Evolutionary conservation across 2,329 filamentous ascomycete genomes (phyloP), one percentile per base, ranked within the genome.

Genomic region (Colletotrichum musae): DNA sequence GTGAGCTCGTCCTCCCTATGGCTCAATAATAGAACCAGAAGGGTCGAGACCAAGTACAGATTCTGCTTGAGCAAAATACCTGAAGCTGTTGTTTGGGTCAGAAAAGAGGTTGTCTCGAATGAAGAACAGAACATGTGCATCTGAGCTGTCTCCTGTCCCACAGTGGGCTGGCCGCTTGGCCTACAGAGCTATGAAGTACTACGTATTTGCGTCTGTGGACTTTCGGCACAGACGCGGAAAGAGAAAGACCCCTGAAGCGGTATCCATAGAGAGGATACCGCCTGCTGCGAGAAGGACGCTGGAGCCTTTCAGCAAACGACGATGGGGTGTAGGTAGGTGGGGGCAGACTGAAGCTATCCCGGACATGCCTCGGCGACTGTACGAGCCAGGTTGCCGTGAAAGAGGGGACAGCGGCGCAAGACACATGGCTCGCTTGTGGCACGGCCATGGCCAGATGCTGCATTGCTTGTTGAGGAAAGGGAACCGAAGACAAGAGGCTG

Each of bases 271-370:
- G 51, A 52, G 21, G 51, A 48, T 15, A 56, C 41, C 13, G 24
- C n/a, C 59, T 62, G 50, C 59, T 45, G 41, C 45, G 43, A 28
- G 32, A 52, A 41, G 28, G 18, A 32, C 39, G 32, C 32, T 36
- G 32, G 32, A 36, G 32, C 45, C 13, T n/a, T 15, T 13, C n/a
- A 67, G 51, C 32, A 45, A 39, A 45, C 62, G 26, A 54, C 16
- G 24, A 70, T 47, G 67, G 61, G 43, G 41, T 43, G 48, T 32
- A 43, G 50, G 48, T 32, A 43, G 52, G 50, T 66, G 64, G 68
- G 66, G 64, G 57, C 18, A 58, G 58, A 26, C 53, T 68, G 64
- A 70, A 63, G 68, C 47, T 68, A 70, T 70, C 64, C 63, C 58
- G 58, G 53, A 39, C 52, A 26, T 57, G 64, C 57, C 58, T 63